phyloP scores from a whole-genome alignment of 2,329 filamentous ascomycete genomes.

The Penicillium brasilianum region DNA sequence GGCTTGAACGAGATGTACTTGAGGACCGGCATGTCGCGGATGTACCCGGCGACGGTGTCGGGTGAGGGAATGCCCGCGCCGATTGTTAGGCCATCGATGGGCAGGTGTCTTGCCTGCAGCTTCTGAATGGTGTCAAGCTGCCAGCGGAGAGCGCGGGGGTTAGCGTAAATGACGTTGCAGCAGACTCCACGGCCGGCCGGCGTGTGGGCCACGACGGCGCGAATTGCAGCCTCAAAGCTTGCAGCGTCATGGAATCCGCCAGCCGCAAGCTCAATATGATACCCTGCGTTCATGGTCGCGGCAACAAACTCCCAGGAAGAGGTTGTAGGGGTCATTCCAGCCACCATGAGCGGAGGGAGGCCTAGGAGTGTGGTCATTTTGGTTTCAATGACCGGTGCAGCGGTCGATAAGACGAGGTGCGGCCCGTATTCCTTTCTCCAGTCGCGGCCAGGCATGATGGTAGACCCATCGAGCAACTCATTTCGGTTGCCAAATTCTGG shows the following conservation, averaged over 20 bases:
- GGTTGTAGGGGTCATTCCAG: constrained; percentile 12
- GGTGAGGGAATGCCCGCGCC: constrained; percentile 9
- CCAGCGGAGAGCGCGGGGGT: constrained; percentile 9
- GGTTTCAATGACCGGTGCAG: constrained; percentile 6
- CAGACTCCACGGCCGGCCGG: constrained; percentile 6
- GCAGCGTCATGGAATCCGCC: constrained; percentile 8
- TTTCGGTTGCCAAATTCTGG: neutral
- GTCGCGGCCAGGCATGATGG: constrained; percentile 5
- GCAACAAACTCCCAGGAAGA: constrained; percentile 7
- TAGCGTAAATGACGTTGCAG: constrained; percentile 15
- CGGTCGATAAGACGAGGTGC: neutral
- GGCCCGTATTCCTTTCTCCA: constrained; percentile 5
- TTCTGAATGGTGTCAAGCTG: constrained; percentile 3
- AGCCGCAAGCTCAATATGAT: constrained; percentile 9
- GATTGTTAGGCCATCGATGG: constrained; percentile 8
- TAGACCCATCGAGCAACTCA: neutral
- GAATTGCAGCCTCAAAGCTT: constrained; percentile 6
- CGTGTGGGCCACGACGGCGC: neutral
- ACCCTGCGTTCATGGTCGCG: constrained; percentile 8
- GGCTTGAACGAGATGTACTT: constrained; percentile 11
- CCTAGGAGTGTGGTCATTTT: constrained; percentile 6
- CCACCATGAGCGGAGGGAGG: constrained; percentile 9
- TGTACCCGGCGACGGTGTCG: neutral
- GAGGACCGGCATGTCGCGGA: constrained; percentile 4
- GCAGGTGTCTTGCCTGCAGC: neutral